Evolutionary conservation across 495 filamentous ascomycete species (phyloP).

Genomic region (Penicillium arizonense): DNA sequence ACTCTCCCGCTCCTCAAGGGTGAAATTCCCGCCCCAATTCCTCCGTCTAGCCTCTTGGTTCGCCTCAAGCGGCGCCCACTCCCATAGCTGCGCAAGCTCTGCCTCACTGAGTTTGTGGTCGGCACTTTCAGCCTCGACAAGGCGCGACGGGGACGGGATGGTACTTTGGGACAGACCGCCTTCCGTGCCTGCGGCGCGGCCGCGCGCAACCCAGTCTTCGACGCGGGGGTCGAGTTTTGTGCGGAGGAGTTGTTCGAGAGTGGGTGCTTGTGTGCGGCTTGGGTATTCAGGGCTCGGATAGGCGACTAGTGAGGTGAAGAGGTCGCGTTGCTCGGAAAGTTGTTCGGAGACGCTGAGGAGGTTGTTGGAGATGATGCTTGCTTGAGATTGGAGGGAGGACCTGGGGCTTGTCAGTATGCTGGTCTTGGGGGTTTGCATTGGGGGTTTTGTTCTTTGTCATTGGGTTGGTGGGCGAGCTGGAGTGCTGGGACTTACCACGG

Average conservation of each 20-base stretch:
- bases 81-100: constrained; percentile 44
- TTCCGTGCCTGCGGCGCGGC: constrained; percentile 41
- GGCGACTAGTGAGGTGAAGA: constrained; percentile 60
- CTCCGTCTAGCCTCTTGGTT: constrained; percentile 48
- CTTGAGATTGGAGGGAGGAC: constrained; percentile 66
- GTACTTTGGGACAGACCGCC: constrained; percentile 4
- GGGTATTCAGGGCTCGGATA: constrained; percentile 79
- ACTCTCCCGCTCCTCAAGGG: constrained; percentile 62
- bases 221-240: constrained; percentile 79
- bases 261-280: constrained; percentile 61
- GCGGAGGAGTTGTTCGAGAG: constrained; percentile 64
- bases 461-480: background rate
- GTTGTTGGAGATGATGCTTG: constrained; percentile 63
- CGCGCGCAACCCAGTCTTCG: constrained; percentile 68
- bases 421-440: constrained; percentile 4
- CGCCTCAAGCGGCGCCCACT: constrained; percentile 50
- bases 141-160: constrained; percentile 1
- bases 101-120: constrained; percentile 35
- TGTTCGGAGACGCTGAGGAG: constrained; percentile 58
- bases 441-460: background rate
- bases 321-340: constrained; percentile 54
- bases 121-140: background rate
- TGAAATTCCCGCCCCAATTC: constrained; percentile 63
- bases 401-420: constrained; percentile 29
- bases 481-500: constrained; percentile 47